phyloP scores from a whole-genome alignment of 78 protist genomes.

The Emiliania huxleyi region DNA sequence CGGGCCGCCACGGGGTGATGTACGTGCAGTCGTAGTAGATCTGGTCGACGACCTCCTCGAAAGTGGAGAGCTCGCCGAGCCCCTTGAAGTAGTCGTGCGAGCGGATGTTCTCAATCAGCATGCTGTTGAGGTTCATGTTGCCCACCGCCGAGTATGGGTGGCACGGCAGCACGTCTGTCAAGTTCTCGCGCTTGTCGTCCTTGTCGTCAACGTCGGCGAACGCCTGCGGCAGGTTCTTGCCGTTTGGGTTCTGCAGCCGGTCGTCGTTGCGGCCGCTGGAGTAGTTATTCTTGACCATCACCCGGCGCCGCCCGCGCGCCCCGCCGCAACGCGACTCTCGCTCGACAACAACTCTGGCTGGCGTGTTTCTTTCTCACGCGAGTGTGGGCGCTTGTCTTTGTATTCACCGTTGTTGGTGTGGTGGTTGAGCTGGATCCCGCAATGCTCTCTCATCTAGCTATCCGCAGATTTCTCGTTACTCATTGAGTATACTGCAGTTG shows the following conservation, averaged over 20 bases:
- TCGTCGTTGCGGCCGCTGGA: slow-evolving; percentile 24
- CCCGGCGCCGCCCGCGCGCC: no score
- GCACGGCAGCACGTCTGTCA: background rate
- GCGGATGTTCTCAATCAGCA: slow-evolving; percentile 65
- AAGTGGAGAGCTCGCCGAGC: slow-evolving; percentile 36
- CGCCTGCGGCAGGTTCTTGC: background rate
- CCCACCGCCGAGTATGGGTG: slow-evolving; percentile 52
- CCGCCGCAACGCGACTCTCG: no score
- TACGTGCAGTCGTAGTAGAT: slow-evolving; percentile 56
- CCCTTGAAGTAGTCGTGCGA: slow-evolving; percentile 65
- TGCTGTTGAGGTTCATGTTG: slow-evolving; percentile 73
- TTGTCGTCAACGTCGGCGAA: background rate
- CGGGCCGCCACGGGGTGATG: slow-evolving; percentile 36
- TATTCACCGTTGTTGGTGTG: no score
- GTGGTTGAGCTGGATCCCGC: no score
- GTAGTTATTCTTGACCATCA: background rate
- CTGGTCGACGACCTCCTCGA: slow-evolving; percentile 68
- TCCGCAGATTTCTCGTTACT: no score
- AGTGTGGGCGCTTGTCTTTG: no score
- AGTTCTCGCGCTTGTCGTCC: background rate
- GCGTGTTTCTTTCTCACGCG: no score
- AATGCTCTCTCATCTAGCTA: no score
- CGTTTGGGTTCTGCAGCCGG: background rate
- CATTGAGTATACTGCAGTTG: no score
- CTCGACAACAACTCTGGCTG: no score